Evolutionary conservation across 306 rosid species (phyloP), one percentile per base, ranked within the genome.

Genomic region (Ochetophila trinervis): DNA sequence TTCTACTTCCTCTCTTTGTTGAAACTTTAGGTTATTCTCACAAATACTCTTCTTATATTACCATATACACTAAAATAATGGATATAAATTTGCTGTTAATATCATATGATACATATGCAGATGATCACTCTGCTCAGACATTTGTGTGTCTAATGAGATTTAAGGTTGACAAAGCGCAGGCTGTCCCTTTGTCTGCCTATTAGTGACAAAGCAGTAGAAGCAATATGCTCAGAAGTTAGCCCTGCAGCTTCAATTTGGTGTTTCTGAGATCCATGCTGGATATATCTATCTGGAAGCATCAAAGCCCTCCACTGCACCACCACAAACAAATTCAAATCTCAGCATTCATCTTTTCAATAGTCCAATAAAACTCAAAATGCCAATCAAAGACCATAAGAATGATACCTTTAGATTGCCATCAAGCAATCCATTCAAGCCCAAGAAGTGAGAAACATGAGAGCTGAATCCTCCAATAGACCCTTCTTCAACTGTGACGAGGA

Each of bases 401-500:
- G 5, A 42, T 65, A 84, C 94, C 94, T 84, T 87, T 14, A 87
- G 85, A 14, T 78, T 82, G 8, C 86, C 82, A 78, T 87, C 86
- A 9, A 87, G 85, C 20, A 84, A 52, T 54, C 90, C 94, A 57
- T 76, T 74, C 19, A 87, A 36, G 53, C 67, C 55, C 17, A 87
- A 76, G 76, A 80, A 87, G 18, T 82, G 86, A 44, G 94, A 80
- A 72, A 84, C 90, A 67, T 87, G 94, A 72, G 94, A 80, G 74
- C 90, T 71, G 58, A 87, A 87, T 45, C 90, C 94, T 59, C 94
- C 94, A 12, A 87, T 67, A 1, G 87, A 82, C 40, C 94, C 94
- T 60, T 87, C 94, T 75, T 87, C 94, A 3, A 84, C 85, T 0
- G 94, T 87, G 60, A 87, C 53, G 45, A 87, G 79, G 57, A 80